phyloP scores from a whole-genome alignment of 2,329 filamentous ascomycete genomes.

The Epicoccum nigrum region DNA sequence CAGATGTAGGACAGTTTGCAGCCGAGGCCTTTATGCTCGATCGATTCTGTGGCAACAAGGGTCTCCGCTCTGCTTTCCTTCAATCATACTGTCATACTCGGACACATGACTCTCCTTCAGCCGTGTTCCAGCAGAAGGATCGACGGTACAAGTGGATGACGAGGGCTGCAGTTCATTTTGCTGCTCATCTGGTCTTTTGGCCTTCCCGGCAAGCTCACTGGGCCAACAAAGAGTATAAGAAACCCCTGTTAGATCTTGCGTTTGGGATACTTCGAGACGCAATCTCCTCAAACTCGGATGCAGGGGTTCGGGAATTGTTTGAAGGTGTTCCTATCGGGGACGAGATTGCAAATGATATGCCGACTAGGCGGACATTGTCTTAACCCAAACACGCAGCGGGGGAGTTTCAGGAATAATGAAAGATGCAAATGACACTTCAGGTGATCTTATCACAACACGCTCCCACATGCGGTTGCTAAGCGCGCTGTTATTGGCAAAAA shows the following conservation, averaged over 20 bases:
- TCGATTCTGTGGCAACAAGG: constrained; percentile 37
- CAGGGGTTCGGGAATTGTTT: constrained; percentile 16
- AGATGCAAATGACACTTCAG: too few relatives aligned
- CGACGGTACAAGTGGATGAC: constrained; percentile 24
- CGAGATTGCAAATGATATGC: not conserved
- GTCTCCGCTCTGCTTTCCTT: constrained; percentile 38
- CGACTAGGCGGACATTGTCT: too few relatives aligned
- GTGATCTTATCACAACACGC: too few relatives aligned
- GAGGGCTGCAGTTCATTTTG: constrained; percentile 44
- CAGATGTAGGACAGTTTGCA: constrained; percentile 48
- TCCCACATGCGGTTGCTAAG: too few relatives aligned
- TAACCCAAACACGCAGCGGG: too few relatives aligned
- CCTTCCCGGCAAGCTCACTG: constrained; percentile 37
- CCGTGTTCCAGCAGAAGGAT: constrained; percentile 2
- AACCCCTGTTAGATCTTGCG: constrained; percentile 34
- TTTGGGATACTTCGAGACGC: constrained; percentile 22
- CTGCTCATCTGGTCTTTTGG: constrained; percentile 46
- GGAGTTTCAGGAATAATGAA: too few relatives aligned
- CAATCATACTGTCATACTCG: constrained; percentile 26
- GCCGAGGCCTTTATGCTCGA: constrained; percentile 48
- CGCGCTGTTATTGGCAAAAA: too few relatives aligned
- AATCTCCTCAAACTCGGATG: constrained; percentile 22
- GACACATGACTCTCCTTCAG: not conserved
- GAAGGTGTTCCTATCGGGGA: not conserved
- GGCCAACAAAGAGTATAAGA: constrained; percentile 33